Evolutionary conservation across 805 yeast species (phyloP), one percentile per base, ranked within the genome.

Genomic region (Candida tallmaniae): DNA sequence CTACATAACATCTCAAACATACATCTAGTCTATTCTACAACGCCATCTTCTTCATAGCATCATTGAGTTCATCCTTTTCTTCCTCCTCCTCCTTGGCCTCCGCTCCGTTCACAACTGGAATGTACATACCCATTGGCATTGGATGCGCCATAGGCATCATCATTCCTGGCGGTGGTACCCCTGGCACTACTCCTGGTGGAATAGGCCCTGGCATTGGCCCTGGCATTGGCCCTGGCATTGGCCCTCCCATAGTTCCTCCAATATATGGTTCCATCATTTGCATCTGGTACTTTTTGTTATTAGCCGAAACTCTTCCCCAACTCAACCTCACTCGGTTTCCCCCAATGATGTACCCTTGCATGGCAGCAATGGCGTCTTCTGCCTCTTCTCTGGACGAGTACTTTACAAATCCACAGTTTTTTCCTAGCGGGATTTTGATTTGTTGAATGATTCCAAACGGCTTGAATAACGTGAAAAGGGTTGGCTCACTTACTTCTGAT

Each of bases 331-430:
- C 79, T 41, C 90, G 72, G 38, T 85, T 80, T 38, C 85, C 88
- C 32, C 89, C 90, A 47, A 88, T 80, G 23, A 87, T 86, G 53
- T 78, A 85, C 7, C 95, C 95, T 60, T 88, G 95, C 94, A 88
- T 83, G 43, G 80, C 83, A 23, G 76, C 68, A 42, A 88, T 83
- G 8, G 96, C 95, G 35, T 71, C 71, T 58, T 89, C 96, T 2
- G 96, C 96, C 46, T 85, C 78, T 28, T 78, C 76, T 38, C 95
- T 68, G 34, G 80, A 76, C 26, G 78, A 74, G 54, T 74, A 88
- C 57, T 85, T 94, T 35, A 88, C 87, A 61, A 89, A 87, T 1
- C 95, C 96, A 60, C 95, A 86, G 41, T 83, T 83, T 51, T 83
- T 83, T 10, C 87, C 90, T 5, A 78, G 74, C 4, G 94, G 94